phyloP scores from a whole-genome alignment of 768 basidiomycete species.

The Trametopsis cervina region DNA sequence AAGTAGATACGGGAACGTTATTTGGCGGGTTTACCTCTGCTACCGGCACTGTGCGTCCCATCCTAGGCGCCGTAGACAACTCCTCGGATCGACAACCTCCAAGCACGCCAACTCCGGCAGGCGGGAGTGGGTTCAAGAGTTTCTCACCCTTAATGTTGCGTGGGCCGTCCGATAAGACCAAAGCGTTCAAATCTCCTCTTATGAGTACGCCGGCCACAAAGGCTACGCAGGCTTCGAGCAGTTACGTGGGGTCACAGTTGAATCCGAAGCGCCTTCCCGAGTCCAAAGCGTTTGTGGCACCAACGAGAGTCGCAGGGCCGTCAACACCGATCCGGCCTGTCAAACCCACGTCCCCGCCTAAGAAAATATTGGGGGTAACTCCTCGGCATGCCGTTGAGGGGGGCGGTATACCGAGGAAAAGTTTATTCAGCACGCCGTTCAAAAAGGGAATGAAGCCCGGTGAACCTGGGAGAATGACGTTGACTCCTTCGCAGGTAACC shows the following conservation, averaged over 20 bases:
- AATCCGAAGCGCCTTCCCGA: conserved; percentile 13
- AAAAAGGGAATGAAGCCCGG: conserved; percentile 25
- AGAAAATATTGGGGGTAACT: conserved; percentile 21
- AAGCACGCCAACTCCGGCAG: conserved; percentile 4
- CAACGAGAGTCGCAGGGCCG: background rate
- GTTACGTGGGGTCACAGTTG: conserved; percentile 13
- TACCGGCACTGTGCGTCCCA: background rate
- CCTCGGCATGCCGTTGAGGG: conserved; percentile 15
- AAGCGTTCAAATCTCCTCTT: conserved; percentile 25
- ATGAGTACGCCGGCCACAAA: conserved; percentile 3
- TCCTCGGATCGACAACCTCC: background rate
- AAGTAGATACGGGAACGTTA: background rate
- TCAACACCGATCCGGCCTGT: background rate
- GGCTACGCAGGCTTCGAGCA: background rate
- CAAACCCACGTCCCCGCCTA: conserved; percentile 4
- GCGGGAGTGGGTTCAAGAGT: background rate
- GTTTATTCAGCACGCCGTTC: conserved; percentile 25
- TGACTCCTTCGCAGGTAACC: conserved; percentile 8
- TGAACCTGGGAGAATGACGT: conserved; percentile 18
- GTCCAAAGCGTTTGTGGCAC: conserved; percentile 5
- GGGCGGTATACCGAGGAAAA: conserved; percentile 9
- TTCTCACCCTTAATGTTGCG: background rate
- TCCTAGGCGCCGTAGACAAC: conserved; percentile 17
- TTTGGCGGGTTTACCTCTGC: background rate
- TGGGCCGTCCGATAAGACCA: conserved; percentile 11